These are phyloP conservation scores for Fusarium lyarnte DNA, from an alignment of 2,329 filamentous ascomycete genomes.

Conservation along the genomic window DNA sequence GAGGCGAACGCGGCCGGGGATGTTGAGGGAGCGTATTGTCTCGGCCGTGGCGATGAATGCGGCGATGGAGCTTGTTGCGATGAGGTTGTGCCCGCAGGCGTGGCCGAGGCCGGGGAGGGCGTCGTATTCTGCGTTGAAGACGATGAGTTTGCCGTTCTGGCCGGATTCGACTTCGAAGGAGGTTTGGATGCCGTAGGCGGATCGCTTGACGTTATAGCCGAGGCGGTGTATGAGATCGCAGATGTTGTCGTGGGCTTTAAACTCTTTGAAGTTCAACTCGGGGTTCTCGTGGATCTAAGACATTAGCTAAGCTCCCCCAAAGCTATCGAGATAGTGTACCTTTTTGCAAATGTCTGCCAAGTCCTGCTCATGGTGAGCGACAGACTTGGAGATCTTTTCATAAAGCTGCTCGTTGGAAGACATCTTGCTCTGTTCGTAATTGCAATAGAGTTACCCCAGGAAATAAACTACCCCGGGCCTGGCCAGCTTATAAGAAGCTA, in stretches of 20 bases:
- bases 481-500: slow-evolving; percentile 5
- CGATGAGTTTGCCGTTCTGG: slow-evolving; percentile 12
- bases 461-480: neutral
- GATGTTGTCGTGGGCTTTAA: slow-evolving; percentile 22
- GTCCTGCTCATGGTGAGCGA: slow-evolving; percentile 18
- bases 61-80: slow-evolving; percentile 26
- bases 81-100: slow-evolving; percentile 29
- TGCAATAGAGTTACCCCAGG: neutral
- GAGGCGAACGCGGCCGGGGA: slow-evolving; percentile 6
- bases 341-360: slow-evolving; percentile 28
- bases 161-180: slow-evolving; percentile 28
- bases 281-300: slow-evolving; percentile 26
- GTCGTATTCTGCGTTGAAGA: slow-evolving; percentile 34
- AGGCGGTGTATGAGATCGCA: slow-evolving; percentile 10
- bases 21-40: neutral
- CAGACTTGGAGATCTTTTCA: slow-evolving; percentile 18
- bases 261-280: slow-evolving; percentile 21
- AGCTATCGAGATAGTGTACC: neutral
- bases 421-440: neutral
- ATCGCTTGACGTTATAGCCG: slow-evolving; percentile 12
- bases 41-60: slow-evolving; percentile 31
- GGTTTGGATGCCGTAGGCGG: slow-evolving; percentile 15
- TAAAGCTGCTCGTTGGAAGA: neutral
- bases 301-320: neutral
- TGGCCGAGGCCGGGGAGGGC: slow-evolving; percentile 25